Evolutionary conservation across 1,284 basidiomycete genomes (phyloP).

Genomic region (Ceratobasidium sp.): DNA sequence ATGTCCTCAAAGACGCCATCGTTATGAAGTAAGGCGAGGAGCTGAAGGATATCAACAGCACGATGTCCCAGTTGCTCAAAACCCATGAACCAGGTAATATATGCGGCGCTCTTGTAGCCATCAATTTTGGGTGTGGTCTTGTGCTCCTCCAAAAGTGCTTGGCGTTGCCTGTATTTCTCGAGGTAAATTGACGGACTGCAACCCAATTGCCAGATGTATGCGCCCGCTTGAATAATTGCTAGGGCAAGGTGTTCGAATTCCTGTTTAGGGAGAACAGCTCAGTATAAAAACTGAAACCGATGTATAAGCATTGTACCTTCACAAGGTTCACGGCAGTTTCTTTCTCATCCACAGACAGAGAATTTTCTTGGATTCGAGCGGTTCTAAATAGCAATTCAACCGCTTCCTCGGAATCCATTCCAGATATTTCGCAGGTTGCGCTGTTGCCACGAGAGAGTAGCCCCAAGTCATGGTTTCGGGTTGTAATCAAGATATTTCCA

Average conservation of each 20-base stretch:
- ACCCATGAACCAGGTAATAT: neutral
- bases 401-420: neutral
- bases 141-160: conserved; percentile 5
- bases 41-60: neutral
- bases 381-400: too few species aligned
- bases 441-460: neutral
- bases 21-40: neutral
- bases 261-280: neutral
- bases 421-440: neutral
- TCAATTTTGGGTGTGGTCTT: neutral
- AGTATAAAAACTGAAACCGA: neutral
- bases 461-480: neutral
- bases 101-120: neutral
- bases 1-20: neutral
- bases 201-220: conserved; percentile 11
- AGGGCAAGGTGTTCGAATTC: conserved; percentile 23
- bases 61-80: neutral
- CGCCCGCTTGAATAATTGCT: conserved; percentile 39
- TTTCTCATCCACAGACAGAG: too few species aligned
- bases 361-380: too few species aligned
- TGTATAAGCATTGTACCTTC: too few species aligned
- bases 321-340: too few species aligned
- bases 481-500: conserved; percentile 2
- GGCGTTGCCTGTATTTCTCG: neutral
- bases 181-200: conserved; percentile 6